Base-by-base conservation (phyloP, 2,329 filamentous ascomycete species). In the Talaromyces sp. region DNA sequence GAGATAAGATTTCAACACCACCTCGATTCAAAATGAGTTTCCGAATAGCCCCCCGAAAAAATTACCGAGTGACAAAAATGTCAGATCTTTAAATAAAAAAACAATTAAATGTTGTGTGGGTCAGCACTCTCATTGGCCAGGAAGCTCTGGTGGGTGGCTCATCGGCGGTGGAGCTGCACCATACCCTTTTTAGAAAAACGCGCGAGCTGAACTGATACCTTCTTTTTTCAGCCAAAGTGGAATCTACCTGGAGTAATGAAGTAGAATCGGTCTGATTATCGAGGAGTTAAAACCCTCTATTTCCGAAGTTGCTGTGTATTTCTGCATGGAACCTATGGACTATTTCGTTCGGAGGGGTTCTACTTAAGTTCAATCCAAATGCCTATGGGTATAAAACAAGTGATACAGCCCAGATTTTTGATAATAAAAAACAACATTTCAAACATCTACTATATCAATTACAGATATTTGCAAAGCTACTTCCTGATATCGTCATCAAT, bases 181-280 rank as follows among this genome's bases (percentile, higher is more conserved):
- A 42, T 54, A 57, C 36, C 55, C 2, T 15, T 47, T 57, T 42
- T 44, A 30, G 55, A 36, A 61, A 61, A 61, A 42, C 55, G 55
- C 59, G 59, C 54, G 59, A 61, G 59, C 33, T 54, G 27, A 15
- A 42, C 25, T n/a, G 27, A 49, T 9, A n/a, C 52, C 32, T 57
- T 54, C 47, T 55, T n/a, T 7, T 57, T 57, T 47, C 13, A 55
- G 47, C 27, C 15, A 47, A 28, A 15, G 30, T 22, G 8, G 15
- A 52, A 22, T 13, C 42, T 27, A 19, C 15, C 4, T 52, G 15
- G 6, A 9, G 19, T 0, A 27, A 27, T 52, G 15, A 52, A 28
- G 19, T 7, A 30, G 15, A 52, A 25, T 13, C 3, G 4, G 7
- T 22, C 42, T 11, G 49, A 28, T 15, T 1, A 17, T 28, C 6